Evolutionary conservation across 768 basidiomycete genomes (phyloP).

Genomic region (Cystofilobasidium capitatum): DNA sequence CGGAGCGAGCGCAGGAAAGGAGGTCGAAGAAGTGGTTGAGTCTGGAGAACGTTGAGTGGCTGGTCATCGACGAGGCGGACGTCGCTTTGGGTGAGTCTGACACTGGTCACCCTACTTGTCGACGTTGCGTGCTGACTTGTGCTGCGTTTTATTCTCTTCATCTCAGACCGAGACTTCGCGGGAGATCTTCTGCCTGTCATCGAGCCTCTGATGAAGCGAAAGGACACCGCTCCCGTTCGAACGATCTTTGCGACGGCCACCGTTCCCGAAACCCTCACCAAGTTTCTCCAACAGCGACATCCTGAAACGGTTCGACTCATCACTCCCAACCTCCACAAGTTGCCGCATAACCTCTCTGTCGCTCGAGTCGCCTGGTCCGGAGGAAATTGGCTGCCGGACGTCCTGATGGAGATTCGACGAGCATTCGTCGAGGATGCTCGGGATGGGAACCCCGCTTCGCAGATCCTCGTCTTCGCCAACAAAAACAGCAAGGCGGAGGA

Average conservation of each 20-base stretch:
- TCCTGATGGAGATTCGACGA: constrained; percentile 60
- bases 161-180: constrained; percentile 68
- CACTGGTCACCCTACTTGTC: not conserved
- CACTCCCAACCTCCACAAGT: constrained; percentile 67
- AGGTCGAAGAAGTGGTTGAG: constrained; percentile 40
- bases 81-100: constrained; percentile 64
- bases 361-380: constrained; percentile 69
- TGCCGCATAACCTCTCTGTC: constrained; percentile 59
- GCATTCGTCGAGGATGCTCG: constrained; percentile 54
- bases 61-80: constrained; percentile 84
- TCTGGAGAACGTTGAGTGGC: constrained; percentile 69
- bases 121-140: not conserved
- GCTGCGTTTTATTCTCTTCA: constrained; percentile 1
- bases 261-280: constrained; percentile 55
- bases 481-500: constrained; percentile 57
- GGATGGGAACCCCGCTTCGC: constrained; percentile 45
- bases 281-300: constrained; percentile 30
- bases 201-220: constrained; percentile 24
- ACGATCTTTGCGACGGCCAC: constrained; percentile 70
- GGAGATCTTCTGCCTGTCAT: constrained; percentile 49
- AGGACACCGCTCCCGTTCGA: constrained; percentile 58
- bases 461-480: constrained; percentile 77
- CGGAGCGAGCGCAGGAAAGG: constrained; percentile 42
- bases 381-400: constrained; percentile 69
- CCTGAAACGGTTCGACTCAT: constrained; percentile 46